Percentiles rank a stretch among this genome's conserved stretches.
phyloP scores from a whole-genome alignment of 2,329 filamentous ascomycete genomes.

The Calonectria pseudoturangicola region DNA sequence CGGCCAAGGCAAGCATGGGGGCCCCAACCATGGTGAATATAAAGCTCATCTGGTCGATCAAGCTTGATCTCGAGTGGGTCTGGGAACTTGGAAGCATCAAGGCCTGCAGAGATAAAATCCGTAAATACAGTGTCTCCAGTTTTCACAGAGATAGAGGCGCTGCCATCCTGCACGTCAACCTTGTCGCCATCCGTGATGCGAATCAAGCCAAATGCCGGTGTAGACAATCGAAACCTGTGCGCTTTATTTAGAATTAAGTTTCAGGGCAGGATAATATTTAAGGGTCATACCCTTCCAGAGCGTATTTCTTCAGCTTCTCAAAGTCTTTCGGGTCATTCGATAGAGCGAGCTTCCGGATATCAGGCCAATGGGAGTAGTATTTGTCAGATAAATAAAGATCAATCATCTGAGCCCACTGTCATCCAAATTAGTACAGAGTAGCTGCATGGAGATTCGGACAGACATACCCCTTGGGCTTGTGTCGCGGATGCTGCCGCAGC shows the following conservation, averaged over 20 bases:
- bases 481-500: not conserved
- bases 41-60: slow-evolving; percentile 1
- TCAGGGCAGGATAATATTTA: no score
- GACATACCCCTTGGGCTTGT: slow-evolving; percentile 11
- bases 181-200: not conserved
- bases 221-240: not conserved
- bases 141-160: not conserved
- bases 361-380: not conserved
- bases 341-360: not conserved
- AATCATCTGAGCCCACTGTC: slow-evolving; percentile 12
- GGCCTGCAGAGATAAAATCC: not conserved
- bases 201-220: slow-evolving; percentile 4
- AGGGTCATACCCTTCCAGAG: not conserved
- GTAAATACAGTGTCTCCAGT: slow-evolving; percentile 1
- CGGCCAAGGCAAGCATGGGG: slow-evolving; percentile 9
- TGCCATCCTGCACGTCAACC: not conserved
- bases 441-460: not conserved
- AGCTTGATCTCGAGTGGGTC: not conserved
- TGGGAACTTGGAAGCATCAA: slow-evolving; percentile 7
- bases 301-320: slow-evolving; percentile 20
- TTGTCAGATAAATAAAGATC: not conserved
- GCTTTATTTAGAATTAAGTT: no score
- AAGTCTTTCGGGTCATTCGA: not conserved
- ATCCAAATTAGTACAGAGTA: not conserved
- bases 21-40: slow-evolving; percentile 10